Percentiles rank a stretch among this genome's conserved stretches.
Evolutionary conservation across 176 grass and related monocot species (phyloP).

Genomic region (Rhynchospora tenuis): DNA sequence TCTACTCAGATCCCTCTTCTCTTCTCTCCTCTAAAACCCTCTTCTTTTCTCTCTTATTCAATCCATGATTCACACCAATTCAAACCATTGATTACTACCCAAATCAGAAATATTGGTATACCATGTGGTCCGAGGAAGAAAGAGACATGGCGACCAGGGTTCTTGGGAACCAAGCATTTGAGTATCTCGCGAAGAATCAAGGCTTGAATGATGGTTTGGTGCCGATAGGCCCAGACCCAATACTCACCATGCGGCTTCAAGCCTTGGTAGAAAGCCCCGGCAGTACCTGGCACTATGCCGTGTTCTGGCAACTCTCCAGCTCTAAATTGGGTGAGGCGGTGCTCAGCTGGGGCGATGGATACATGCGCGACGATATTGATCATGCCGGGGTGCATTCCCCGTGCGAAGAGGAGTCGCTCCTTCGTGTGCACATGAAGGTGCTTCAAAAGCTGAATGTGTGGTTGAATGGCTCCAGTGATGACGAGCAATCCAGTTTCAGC

Average conservation of each 20-base stretch:
- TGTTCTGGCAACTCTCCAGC: constrained; percentile 83
- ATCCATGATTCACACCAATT: neutral
- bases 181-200: constrained; percentile 49
- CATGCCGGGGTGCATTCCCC: neutral
- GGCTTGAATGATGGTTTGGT: constrained; percentile 42
- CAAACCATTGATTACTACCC: neutral
- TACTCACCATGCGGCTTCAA: constrained; percentile 48
- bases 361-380: constrained; percentile 47
- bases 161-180: constrained; percentile 55
- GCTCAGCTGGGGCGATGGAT: constrained; percentile 80
- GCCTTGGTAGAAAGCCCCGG: constrained; percentile 53
- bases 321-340: constrained; percentile 22
- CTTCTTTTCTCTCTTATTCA: neutral
- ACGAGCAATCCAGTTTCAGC: constrained; percentile 52
- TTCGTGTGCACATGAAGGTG: constrained; percentile 50
- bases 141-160: constrained; percentile 50
- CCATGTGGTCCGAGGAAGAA: constrained; percentile 67
- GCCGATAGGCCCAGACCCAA: constrained; percentile 4
- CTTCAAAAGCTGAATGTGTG: constrained; percentile 63
- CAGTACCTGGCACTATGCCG: constrained; percentile 53
- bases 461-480: constrained; percentile 51
- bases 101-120: constrained; percentile 7
- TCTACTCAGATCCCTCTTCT: neutral
- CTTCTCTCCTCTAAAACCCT: neutral
- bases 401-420: constrained; percentile 23